Evolutionary conservation across 805 yeast genomes (phyloP).

Genomic region (Wickerhamomyces kurtzmanii): DNA sequence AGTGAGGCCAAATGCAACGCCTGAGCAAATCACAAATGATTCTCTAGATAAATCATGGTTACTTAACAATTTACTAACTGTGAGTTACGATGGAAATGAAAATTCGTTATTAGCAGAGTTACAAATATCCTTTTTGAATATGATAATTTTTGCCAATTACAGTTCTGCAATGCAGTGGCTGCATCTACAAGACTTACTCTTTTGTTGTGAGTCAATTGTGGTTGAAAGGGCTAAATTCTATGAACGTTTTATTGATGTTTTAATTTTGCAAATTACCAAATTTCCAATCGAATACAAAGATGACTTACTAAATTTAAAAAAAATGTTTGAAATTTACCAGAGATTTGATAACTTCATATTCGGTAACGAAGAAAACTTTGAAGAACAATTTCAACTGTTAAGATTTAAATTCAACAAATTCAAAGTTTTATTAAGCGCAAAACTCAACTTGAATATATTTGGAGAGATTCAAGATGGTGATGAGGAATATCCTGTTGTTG

Average conservation of each 20-base stretch:
- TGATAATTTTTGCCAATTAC: constrained; percentile 48
- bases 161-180: constrained; percentile 62
- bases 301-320: constrained; percentile 19
- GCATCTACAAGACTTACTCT: constrained; percentile 32
- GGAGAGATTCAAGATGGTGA: constrained; percentile 12
- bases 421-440: constrained; percentile 5
- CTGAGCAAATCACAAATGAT: constrained; percentile 35
- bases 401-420: constrained; percentile 4
- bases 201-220: constrained; percentile 19
- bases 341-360: too few species aligned
- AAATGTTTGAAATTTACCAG: constrained; percentile 11
- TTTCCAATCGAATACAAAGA: constrained; percentile 33
- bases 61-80: constrained; percentile 21
- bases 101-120: constrained; percentile 38
- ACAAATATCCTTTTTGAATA: constrained; percentile 38
- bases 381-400: constrained; percentile 1
- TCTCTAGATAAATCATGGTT: constrained; percentile 57
- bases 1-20: constrained; percentile 23
- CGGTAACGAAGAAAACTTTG: constrained; percentile 7
- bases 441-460: constrained; percentile 9
- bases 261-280: constrained; percentile 26
- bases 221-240: constrained; percentile 19
- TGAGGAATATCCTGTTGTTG: constrained; percentile 15
- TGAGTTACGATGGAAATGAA: constrained; percentile 18
- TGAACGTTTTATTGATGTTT: constrained; percentile 18